phyloP scores from a whole-genome alignment of 176 grass and related monocot genomes.

The Carex cristatella region DNA sequence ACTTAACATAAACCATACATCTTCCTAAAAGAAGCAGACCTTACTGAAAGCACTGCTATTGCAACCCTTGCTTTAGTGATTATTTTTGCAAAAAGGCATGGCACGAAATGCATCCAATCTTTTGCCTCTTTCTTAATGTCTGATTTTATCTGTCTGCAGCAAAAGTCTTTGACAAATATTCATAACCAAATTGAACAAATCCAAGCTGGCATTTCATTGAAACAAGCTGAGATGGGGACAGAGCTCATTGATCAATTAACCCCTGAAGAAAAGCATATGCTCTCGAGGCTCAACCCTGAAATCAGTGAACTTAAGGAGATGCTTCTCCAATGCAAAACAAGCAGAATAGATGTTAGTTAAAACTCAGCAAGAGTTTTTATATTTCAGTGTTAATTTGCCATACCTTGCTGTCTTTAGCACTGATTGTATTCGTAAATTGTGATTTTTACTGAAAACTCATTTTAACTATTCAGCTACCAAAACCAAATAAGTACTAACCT shows the following conservation, averaged over 20 bases:
- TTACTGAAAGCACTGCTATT: neutral
- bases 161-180: conserved; percentile 88
- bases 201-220: conserved; percentile 83
- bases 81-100: neutral
- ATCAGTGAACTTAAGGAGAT: conserved; percentile 82
- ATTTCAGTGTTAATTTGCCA: neutral
- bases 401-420: neutral
- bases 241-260: conserved; percentile 97
- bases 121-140: neutral
- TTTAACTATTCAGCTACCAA: neutral
- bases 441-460: neutral
- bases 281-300: conserved; percentile 95
- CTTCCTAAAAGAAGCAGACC: neutral
- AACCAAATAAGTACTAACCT: neutral
- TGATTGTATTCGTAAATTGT: neutral
- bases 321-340: conserved; percentile 81
- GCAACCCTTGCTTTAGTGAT: neutral
- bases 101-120: neutral
- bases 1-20: neutral
- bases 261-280: conserved; percentile 71
- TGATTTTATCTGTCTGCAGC: conserved; percentile 39
- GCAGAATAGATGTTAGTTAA: conserved; percentile 65
- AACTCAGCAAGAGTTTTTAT: neutral
- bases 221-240: conserved; percentile 97
- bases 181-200: conserved; percentile 96